Percentiles rank a stretch among this genome's conserved stretches.
Evolutionary conservation across 352 stramenopile species (phyloP).

Genomic region (Phytophthora citrophthora): DNA sequence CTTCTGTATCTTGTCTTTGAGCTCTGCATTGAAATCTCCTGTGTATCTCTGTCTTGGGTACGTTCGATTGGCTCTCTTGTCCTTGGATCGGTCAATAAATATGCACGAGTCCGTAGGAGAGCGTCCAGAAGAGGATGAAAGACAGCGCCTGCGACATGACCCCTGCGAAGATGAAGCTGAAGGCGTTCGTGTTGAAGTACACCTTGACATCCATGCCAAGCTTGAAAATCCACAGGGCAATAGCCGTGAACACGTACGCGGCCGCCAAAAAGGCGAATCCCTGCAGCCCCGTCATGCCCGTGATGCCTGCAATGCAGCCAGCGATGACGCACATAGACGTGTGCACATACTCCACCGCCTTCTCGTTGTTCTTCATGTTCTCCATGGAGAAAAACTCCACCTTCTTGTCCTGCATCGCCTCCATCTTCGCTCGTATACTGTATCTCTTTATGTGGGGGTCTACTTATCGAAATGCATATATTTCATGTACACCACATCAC

Average conservation of each 20-base stretch:
- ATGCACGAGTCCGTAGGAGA: conserved; percentile 89
- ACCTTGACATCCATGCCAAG: conserved; percentile 74
- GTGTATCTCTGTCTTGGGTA: neutral
- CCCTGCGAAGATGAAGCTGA: conserved; percentile 75
- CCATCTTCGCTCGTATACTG: conserved; percentile 36
- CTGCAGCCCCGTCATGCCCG: conserved; percentile 73
- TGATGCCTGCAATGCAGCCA: conserved; percentile 83
- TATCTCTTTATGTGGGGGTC: neutral
- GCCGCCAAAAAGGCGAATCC: conserved; percentile 78
- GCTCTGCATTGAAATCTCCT: neutral
- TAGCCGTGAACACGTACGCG: conserved; percentile 72
- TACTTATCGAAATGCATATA: too few species aligned
- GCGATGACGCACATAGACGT: conserved; percentile 87
- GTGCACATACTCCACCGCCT: conserved; percentile 78
- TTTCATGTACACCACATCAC: neutral
- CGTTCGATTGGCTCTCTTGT: neutral
- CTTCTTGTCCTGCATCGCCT: conserved; percentile 71
- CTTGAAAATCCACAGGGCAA: conserved; percentile 75
- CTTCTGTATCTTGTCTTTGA: too few species aligned
- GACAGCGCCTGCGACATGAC: conserved; percentile 81
- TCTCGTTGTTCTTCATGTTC: conserved; percentile 86
- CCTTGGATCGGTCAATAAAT: conserved; percentile 77
- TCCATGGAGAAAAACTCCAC: conserved; percentile 91
- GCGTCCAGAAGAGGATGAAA: conserved; percentile 91
- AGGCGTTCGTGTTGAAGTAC: conserved; percentile 81